Conservation (phyloP, 495 filamentous ascomycete species). For the Amorphotheca resinae region DNA sequence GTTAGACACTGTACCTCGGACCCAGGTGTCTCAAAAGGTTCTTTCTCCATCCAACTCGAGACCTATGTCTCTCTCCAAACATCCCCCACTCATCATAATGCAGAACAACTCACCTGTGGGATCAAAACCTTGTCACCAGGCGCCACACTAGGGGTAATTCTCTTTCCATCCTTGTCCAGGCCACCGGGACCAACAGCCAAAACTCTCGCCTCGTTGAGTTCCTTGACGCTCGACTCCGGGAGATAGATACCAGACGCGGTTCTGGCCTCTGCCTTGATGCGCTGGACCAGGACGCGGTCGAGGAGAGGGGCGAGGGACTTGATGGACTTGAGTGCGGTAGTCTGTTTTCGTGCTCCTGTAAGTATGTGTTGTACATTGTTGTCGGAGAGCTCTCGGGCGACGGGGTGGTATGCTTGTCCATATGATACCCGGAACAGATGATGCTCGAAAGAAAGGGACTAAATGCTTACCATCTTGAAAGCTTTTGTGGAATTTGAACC, state of each 20-base stretch:
- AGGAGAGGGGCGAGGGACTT: conserved; percentile 91
- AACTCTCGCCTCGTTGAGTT: conserved; percentile 93
- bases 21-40: too few species aligned
- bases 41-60: background rate
- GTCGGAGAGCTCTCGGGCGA: background rate
- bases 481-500: conserved; percentile 3
- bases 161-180: conserved; percentile 76
- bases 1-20: too few species aligned
- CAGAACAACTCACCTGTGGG: conserved; percentile 57
- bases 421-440: too few species aligned
- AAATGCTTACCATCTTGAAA: conserved; percentile 24
- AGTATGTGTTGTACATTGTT: background rate
- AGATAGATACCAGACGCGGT: conserved; percentile 95
- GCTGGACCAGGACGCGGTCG: conserved; percentile 97
- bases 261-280: conserved; percentile 92
- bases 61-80: background rate
- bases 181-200: conserved; percentile 87
- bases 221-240: conserved; percentile 92
- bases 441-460: background rate
- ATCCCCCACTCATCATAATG: too few species aligned
- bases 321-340: conserved; percentile 81
- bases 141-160: conserved; percentile 65
- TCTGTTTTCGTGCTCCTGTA: conserved; percentile 1
- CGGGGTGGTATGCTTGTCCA: background rate
- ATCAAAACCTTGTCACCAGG: conserved; percentile 90